phyloP scores from a whole-genome alignment of 176 grass and related monocot genomes.

The Rhynchospora breviuscula region DNA sequence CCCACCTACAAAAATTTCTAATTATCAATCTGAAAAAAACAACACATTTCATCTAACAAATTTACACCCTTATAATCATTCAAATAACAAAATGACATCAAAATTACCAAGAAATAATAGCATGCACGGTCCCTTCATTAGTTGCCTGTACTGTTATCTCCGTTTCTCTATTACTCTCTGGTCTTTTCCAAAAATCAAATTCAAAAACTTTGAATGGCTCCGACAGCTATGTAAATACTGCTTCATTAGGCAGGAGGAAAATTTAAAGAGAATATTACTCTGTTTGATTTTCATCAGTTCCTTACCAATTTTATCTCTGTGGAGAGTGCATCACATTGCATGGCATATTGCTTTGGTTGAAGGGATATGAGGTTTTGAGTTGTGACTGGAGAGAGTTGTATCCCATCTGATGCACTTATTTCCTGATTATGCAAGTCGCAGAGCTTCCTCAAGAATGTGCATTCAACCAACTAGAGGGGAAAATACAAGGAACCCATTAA shows the following conservation, averaged over 20 bases:
- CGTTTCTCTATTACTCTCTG: slow-evolving; percentile 65
- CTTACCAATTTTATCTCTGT: slow-evolving; percentile 72
- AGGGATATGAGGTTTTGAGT: slow-evolving; percentile 42
- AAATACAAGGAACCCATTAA: slow-evolving; percentile 25
- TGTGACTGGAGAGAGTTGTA: slow-evolving; percentile 52
- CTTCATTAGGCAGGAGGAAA: slow-evolving; percentile 28
- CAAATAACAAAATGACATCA: slow-evolving; percentile 13
- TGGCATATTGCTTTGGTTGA: slow-evolving; percentile 75
- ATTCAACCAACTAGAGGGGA: slow-evolving; percentile 68
- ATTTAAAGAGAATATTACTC: not conserved
- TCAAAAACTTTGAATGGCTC: slow-evolving; percentile 98
- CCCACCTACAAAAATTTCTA: slow-evolving; percentile 57
- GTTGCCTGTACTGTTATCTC: slow-evolving; percentile 50
- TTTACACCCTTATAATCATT: not conserved
- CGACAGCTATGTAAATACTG: slow-evolving; percentile 63
- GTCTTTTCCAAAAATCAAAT: slow-evolving; percentile 86
- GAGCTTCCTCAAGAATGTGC: slow-evolving; percentile 69
- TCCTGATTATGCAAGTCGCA: slow-evolving; percentile 80
- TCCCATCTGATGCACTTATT: slow-evolving; percentile 54
- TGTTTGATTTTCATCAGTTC: slow-evolving; percentile 13
- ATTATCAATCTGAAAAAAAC: slow-evolving; percentile 10
- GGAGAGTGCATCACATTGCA: slow-evolving; percentile 72
- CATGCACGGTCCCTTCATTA: slow-evolving; percentile 53
- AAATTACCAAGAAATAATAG: slow-evolving; percentile 83
- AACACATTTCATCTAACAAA: slow-evolving; percentile 1